Evolutionary conservation across 768 basidiomycete genomes (phyloP).

Genomic region (Mycena vulgaris): DNA sequence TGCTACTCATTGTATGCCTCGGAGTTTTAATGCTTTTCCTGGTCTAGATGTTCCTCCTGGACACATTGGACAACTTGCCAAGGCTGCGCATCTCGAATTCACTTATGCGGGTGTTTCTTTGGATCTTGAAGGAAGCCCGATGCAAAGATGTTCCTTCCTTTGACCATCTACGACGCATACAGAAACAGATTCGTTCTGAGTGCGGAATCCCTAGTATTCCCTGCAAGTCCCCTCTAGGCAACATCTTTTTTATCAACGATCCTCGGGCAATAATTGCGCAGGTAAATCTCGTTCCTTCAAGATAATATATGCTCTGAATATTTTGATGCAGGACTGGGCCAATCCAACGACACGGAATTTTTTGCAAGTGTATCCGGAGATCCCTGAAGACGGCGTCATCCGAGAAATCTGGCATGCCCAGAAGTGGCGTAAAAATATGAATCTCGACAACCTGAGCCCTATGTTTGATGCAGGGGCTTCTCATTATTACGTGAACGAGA

Average conservation of each 20-base stretch:
- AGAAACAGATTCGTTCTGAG: not conserved
- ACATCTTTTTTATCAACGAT: slow-evolving; percentile 7
- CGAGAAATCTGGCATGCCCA: no score
- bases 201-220: not conserved
- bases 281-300: not conserved
- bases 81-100: slow-evolving; percentile 12
- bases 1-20: not conserved
- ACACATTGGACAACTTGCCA: slow-evolving; percentile 15
- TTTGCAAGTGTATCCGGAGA: slow-evolving; percentile 49
- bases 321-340: slow-evolving; percentile 46
- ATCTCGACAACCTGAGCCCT: slow-evolving; percentile 40
- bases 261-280: not conserved
- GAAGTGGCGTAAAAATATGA: slow-evolving; percentile 45
- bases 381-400: slow-evolving; percentile 44
- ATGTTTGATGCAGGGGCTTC: slow-evolving; percentile 9
- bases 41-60: not conserved
- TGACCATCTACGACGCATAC: not conserved
- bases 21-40: not conserved
- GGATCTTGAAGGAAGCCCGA: not conserved
- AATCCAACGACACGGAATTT: slow-evolving; percentile 45
- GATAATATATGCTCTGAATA: no score
- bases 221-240: not conserved
- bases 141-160: not conserved
- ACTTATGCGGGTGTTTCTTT: slow-evolving; percentile 11
- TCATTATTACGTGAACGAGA: slow-evolving; percentile 28